These are phyloP conservation scores for Lupinus albus DNA, from an alignment of 306 rosid species.

Conservation along the genomic window DNA sequence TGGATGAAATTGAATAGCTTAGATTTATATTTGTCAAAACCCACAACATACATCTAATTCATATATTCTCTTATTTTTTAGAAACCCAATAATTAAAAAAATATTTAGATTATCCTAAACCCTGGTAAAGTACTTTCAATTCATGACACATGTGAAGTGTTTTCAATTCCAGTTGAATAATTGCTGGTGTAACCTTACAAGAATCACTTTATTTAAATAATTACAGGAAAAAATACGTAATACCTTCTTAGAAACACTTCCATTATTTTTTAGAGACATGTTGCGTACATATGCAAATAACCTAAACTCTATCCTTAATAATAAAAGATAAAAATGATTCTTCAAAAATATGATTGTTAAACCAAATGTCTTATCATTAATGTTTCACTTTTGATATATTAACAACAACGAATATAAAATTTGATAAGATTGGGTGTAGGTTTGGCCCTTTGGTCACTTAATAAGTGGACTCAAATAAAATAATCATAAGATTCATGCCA, in stretches of 20 bases:
- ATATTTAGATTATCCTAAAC: too few species aligned
- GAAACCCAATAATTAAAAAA: too few species aligned
- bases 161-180: too few species aligned
- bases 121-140: too few species aligned
- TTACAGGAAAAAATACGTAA: background rate
- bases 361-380: background rate
- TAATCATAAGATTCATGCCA: background rate
- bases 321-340: constrained; percentile 3
- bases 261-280: background rate
- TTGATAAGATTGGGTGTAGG: constrained; percentile 1
- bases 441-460: background rate
- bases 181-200: too few species aligned
- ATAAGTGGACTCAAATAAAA: background rate
- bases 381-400: background rate
- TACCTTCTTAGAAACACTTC: background rate
- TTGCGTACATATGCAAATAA: constrained; percentile 11
- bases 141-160: too few species aligned
- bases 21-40: too few species aligned
- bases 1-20: too few species aligned
- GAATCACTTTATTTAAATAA: too few species aligned
- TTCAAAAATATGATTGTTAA: constrained; percentile 31
- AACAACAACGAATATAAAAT: background rate
- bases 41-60: too few species aligned
- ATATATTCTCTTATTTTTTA: too few species aligned
- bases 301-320: background rate